Evolutionary conservation across 352 stramenopile genomes (phyloP), one percentile per base, ranked within the genome.

Genomic region (Phytophthora macrochlamydospora): DNA sequence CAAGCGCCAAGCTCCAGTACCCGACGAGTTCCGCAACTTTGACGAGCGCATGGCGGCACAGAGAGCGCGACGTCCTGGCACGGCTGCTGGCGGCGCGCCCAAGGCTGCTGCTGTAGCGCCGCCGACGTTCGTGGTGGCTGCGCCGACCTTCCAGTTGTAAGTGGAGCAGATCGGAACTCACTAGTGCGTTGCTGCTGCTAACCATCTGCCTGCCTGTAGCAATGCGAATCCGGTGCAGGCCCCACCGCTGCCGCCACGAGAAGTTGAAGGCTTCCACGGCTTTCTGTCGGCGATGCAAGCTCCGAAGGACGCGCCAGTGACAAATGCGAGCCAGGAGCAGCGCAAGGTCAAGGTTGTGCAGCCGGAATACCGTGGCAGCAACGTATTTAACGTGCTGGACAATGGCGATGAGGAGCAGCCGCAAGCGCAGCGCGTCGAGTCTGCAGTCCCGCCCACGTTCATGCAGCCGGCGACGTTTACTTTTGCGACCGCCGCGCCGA

Each of bases 141-240:
- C 83, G 32, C 75, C 85, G 24, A 92, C 83, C 8, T 93, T 93
- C 45, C 76, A 88, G 61, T 85, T 93, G 83, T 93, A 70, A 52
- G 81, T 81, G 9, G 18, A 24, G 18, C 18, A 24, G 18, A 24
- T 42, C 1, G 5, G 18, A 24, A 24, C 18, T 24, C 18, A 24
- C 18, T 24, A 24, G 18, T 24, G 18, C 18, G 18, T 24, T 0
- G 18, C 18, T 24, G 18, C 18, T 24, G 18, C 18, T 9, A 33
- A 40, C 62, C 45, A 55, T 31, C 2, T 28, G 2, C 30, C 43
- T 49, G 14, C 56, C 24, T 14, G 2, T 12, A 79, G 71, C 11
- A 76, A 76, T 44, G 35, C 48, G 11, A 79, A 74, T 18, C 62
- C 65, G 35, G 57, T 71, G 51, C 58, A 70, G 35, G 33, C 52